Percentiles rank a stretch among this genome's conserved stretches.
These are phyloP conservation scores for Stenogyne calaminthoides DNA, from an alignment of 305 asterid species.

Conservation along the genomic window DNA sequence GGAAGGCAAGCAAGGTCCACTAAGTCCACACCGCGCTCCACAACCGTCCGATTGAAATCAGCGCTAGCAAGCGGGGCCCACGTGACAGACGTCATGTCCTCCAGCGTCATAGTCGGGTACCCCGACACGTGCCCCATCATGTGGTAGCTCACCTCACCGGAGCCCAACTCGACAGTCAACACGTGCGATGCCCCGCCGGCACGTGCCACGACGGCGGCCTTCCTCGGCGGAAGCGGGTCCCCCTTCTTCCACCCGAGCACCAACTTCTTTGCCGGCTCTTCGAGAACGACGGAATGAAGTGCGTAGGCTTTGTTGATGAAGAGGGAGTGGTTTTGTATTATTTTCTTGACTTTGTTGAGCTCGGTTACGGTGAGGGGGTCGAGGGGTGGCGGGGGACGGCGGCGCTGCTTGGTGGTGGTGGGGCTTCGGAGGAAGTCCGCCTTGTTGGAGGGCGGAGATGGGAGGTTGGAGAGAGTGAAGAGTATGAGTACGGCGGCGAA, in stretches of 20 bases:
- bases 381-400: slow-evolving; percentile 82
- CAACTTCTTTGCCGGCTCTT: slow-evolving; percentile 66
- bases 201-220: slow-evolving; percentile 85
- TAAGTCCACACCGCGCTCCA: slow-evolving; percentile 78
- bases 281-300: slow-evolving; percentile 73
- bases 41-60: slow-evolving; percentile 78
- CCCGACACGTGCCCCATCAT: slow-evolving; percentile 54
- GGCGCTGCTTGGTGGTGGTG: slow-evolving; percentile 36
- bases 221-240: slow-evolving; percentile 56
- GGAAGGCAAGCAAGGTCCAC: slow-evolving; percentile 84
- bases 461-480: slow-evolving; percentile 55
- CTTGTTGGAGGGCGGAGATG: slow-evolving; percentile 46
- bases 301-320: slow-evolving; percentile 56
- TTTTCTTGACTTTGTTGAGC: slow-evolving; percentile 42
- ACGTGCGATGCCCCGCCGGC: slow-evolving; percentile 47
- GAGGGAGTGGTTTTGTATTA: slow-evolving; percentile 34
- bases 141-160: slow-evolving; percentile 47
- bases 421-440: slow-evolving; percentile 28
- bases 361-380: slow-evolving; percentile 82
- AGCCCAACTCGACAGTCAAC: slow-evolving; percentile 59
- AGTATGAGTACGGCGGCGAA: slow-evolving; percentile 45
- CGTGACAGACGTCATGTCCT: slow-evolving; percentile 72
- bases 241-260: slow-evolving; percentile 71
- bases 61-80: slow-evolving; percentile 75
- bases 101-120: slow-evolving; percentile 85